Base-by-base conservation (phyloP, 768 basidiomycete genomes). In the Mycena epipterygia region DNA sequence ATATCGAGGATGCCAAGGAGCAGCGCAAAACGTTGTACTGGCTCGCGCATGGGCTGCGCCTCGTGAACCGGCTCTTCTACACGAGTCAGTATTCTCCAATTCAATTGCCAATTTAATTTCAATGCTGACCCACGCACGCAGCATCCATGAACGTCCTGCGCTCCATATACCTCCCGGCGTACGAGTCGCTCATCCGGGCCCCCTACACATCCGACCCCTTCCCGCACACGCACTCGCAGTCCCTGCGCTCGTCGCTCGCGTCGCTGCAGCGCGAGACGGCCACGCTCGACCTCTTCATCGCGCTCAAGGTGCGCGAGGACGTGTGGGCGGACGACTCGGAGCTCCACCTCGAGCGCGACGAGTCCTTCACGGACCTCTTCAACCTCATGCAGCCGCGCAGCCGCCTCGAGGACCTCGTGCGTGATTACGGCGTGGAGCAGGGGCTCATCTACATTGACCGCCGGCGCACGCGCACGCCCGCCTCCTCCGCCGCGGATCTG, bases 91-190 rank as follows among this genome's bases (percentile, higher is more conserved):
- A 32, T 3, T 23, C n/a, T 2, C 35, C 30, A 23, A 23, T 23
- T 35, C 30, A 37, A 19, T 1, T 25, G 30, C 37, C 12, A 7
- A 12, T 16, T 35, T 17, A 5, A 8, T 16, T 25, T 32, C 4
- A 6, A n/a, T n/a, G n/a, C 23, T 44, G 13, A 49, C n/a, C 39
- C 30, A 17, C 46, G 23, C 9, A 29, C 41, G 29, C 53, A 90
- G 91, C 93, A 13, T 93, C 88, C 79, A 95, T 94, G 93, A 90
- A 95, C 74, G 87, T 95, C 67, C 85, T 96, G 5, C 89, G 95
- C 44, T 93, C 92, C 0, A 88, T 89, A 0, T 95, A 94, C 79
- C 83, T 95, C 49, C 87, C 89, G 7, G 81, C 87, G 1, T 96
- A 96, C 76, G 79, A 81, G n/a, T 80, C 84, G n/a, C 85, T 91